Evolutionary conservation across 2,329 filamentous ascomycete genomes (phyloP), one percentile per base, ranked within the genome.

Genomic region (Alternaria triticina): DNA sequence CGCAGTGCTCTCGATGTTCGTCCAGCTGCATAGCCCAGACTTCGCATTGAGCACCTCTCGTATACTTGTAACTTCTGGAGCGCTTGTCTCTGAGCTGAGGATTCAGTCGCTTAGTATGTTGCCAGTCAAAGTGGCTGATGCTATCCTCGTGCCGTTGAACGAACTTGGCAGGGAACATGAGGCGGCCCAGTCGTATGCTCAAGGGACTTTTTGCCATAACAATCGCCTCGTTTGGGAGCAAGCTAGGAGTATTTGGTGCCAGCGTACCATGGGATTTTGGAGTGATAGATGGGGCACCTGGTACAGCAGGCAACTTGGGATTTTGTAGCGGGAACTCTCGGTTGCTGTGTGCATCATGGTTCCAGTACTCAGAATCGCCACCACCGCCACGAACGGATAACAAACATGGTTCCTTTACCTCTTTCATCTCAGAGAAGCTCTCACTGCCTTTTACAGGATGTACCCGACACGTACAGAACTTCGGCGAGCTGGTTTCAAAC

Each of bases 41-140:
- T 25, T 27, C 49, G 12, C 57, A 54, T 8, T 20, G 17, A 4
- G 57, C 15, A 23, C 50, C 17, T 9, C 28, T 54, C 8, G 15
- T 59, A n/a, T 59, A 59, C 27, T 27, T 54, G 13, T 46, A 54
- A 10, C 43, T 22, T 40, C 22, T 44, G 15, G 49, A 36, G 27
- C 49, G 30, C 22, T 47, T 36, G 11, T 59, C 43, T 30, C 36
- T 54, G 11, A 11, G 27, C 12, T 59, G 57, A 3, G 57, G 28
- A 13, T 25, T 59, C 27, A 47, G 22, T 13, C 22, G 15, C 20
- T 46, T 46, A 28, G 23, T 22, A 23, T 27, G 10, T 33, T 33
- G 57, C 57, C 57, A 59, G n/a, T 59, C 28, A 20, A 54, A 59
- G 28, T 28, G 28, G 20, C 49, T 43, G 8, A 59, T 47, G n/a